These are phyloP conservation scores for Phytophthora rubi DNA, from an alignment of 352 stramenopile species.

Conservation along the genomic window DNA sequence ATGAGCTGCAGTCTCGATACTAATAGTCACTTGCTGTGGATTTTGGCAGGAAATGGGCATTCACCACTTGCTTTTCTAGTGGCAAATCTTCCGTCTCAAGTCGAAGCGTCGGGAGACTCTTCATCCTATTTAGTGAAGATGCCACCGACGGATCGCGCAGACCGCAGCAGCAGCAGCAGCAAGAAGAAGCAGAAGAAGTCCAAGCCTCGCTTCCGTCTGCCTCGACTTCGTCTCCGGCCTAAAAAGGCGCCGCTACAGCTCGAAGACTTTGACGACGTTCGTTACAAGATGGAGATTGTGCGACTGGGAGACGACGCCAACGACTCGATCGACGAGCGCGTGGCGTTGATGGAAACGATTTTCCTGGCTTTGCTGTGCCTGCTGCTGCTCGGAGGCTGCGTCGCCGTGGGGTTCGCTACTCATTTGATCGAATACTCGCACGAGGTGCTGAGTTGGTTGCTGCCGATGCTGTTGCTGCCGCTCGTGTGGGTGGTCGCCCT, in stretches of 20 bases:
- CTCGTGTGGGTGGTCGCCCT: slow-evolving; percentile 53
- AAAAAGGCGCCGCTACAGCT: slow-evolving; percentile 38
- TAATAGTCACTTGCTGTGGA: background rate
- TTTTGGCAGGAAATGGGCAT: slow-evolving; percentile 58
- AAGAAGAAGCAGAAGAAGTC: slow-evolving; percentile 4
- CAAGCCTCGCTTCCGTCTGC: slow-evolving; percentile 19
- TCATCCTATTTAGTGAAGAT: slow-evolving; percentile 2
- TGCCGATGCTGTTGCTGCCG: slow-evolving; percentile 61
- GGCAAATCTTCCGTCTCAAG: background rate
- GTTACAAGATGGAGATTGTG: slow-evolving; percentile 70
- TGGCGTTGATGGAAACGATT: slow-evolving; percentile 40
- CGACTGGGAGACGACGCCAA: slow-evolving; percentile 29
- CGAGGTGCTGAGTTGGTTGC: slow-evolving; percentile 43
- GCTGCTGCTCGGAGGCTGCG: slow-evolving; percentile 40
- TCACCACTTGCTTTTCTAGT: slow-evolving; percentile 51
- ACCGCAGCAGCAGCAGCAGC: slow-evolving; percentile 7
- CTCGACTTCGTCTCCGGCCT: slow-evolving; percentile 15
- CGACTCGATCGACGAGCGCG: slow-evolving; percentile 10
- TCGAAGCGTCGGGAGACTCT: slow-evolving; percentile 24
- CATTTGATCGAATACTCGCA: slow-evolving; percentile 43
- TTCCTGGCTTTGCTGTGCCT: slow-evolving; percentile 39
- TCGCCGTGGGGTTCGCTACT: slow-evolving; percentile 46
- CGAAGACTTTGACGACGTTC: slow-evolving; percentile 74
- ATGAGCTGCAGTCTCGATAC: background rate
- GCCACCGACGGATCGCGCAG: slow-evolving; percentile 3